Percentiles rank a stretch among this genome's conserved stretches.
Evolutionary conservation across 371 early-diverging fungal genomes (phyloP).

Genomic region (Haplosporangium sp.): DNA sequence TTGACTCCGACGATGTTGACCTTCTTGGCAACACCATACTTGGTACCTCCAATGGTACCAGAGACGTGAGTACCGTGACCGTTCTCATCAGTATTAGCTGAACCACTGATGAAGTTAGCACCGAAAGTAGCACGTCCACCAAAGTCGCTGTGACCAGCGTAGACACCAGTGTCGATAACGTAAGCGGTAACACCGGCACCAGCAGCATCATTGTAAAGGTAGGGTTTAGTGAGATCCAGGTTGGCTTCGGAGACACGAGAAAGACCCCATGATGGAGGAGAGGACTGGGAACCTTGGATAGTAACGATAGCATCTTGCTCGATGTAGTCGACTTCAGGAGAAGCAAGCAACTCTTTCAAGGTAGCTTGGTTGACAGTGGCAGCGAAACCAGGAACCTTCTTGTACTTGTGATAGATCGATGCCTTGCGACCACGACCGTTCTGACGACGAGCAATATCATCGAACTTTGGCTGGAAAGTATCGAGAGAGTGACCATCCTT

Average conservation of each 20-base stretch:
- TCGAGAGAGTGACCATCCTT: conserved; percentile 8
- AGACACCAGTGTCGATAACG: conserved; percentile 75
- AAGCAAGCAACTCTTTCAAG: conserved; percentile 28
- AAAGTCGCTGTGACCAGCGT: conserved; percentile 72
- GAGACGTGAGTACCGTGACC: no score
- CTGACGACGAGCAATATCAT: conserved; percentile 29
- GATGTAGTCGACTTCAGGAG: conserved; percentile 60
- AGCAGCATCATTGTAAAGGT: conserved; percentile 47
- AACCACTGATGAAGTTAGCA: conserved; percentile 61
- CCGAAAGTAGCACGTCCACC: conserved; percentile 35
- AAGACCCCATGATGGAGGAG: conserved; percentile 67
- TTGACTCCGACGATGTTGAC: no score
- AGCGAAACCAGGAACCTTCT: conserved; percentile 40
- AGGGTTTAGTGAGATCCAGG: conserved; percentile 14
- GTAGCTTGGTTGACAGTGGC: conserved; percentile 33
- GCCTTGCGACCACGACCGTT: conserved; percentile 21
- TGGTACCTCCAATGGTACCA: no score
- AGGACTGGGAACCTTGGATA: conserved; percentile 36
- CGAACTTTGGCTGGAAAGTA: conserved; percentile 33
- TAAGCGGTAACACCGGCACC: conserved; percentile 65
- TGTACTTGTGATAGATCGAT: conserved; percentile 31
- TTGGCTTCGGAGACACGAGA: conserved; percentile 61
- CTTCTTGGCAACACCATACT: no score
- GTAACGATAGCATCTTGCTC: conserved; percentile 66
- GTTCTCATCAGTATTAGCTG: conserved; percentile 58